A percentile compares a stretch with the other conserved stretches of the same genome.
phyloP scores from a whole-genome alignment of 768 basidiomycete species.

The Collybia mongolica region DNA sequence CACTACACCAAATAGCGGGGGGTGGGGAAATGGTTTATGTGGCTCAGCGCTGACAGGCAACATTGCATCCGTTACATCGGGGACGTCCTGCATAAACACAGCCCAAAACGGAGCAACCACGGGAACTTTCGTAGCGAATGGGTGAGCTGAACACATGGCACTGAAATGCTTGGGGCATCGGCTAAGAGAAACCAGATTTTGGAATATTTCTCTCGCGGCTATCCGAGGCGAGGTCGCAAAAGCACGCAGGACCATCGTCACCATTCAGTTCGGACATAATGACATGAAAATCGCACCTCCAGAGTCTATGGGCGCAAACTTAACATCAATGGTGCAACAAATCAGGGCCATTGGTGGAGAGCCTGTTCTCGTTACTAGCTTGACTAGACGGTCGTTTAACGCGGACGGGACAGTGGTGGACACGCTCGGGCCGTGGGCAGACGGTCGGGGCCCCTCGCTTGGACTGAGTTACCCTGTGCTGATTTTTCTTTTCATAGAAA shows the following conservation, averaged over 20 bases:
- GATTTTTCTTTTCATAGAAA: slow-evolving; percentile 19
- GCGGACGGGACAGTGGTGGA: slow-evolving; percentile 35
- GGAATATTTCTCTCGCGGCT: slow-evolving; percentile 30
- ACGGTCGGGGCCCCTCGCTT: slow-evolving; percentile 19
- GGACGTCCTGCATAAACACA: slow-evolving; percentile 38
- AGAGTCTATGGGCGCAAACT: slow-evolving; percentile 41
- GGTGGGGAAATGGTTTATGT: slow-evolving; percentile 43
- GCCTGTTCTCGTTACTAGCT: slow-evolving; percentile 39
- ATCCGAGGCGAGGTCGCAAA: slow-evolving; percentile 33
- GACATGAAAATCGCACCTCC: slow-evolving; percentile 40
- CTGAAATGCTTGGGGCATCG: background rate
- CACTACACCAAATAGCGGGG: slow-evolving; percentile 34
- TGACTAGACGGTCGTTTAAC: slow-evolving; percentile 36
- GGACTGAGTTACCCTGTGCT: background rate
- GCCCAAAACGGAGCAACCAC: slow-evolving; percentile 41
- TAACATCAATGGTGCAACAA: slow-evolving; percentile 37
- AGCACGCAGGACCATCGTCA: slow-evolving; percentile 33
- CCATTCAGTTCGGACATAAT: slow-evolving; percentile 43
- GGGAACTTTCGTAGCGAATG: slow-evolving; percentile 35
- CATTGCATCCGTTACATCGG: slow-evolving; percentile 28
- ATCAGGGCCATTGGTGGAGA: slow-evolving; percentile 34
- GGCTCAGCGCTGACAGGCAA: slow-evolving; percentile 28
- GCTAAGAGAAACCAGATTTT: slow-evolving; percentile 19
- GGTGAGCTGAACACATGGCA: slow-evolving; percentile 13
- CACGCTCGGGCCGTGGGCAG: slow-evolving; percentile 34